Conservation (phyloP, 169 alveolate species). For the Eimeria acervulina region DNA sequence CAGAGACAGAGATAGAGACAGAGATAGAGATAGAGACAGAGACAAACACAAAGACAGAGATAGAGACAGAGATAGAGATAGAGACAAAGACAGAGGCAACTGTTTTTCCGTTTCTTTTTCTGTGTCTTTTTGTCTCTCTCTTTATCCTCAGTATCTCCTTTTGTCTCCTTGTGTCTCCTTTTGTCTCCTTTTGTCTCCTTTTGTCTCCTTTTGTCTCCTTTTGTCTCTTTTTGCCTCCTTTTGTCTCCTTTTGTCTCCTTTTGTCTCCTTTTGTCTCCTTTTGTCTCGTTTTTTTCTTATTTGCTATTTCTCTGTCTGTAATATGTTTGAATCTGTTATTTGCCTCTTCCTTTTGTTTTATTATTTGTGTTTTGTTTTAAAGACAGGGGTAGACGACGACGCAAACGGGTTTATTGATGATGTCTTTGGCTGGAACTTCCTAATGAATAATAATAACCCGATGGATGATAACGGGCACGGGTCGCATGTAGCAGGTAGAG, state of each 20-base stretch:
- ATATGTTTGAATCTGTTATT: too few species aligned
- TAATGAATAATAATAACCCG: conserved; percentile 85
- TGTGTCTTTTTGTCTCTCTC: background rate
- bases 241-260: too few species aligned
- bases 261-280: too few species aligned
- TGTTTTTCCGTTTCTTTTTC: background rate
- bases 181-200: background rate
- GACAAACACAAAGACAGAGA: too few species aligned
- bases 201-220: background rate
- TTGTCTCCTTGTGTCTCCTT: background rate
- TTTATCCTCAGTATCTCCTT: background rate
- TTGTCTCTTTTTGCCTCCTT: too few species aligned
- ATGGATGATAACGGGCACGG: conserved; percentile 91
- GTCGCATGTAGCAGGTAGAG: conserved; percentile 89
- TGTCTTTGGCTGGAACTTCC: conserved; percentile 88
- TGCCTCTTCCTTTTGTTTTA: too few species aligned
- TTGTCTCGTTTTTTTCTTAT: too few species aligned
- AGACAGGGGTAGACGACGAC: conserved; percentile 87
- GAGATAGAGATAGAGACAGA: too few species aligned
- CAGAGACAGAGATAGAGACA: too few species aligned
- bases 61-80: too few species aligned
- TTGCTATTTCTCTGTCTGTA: too few species aligned
- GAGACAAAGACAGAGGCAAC: background rate
- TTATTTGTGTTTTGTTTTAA: too few species aligned
- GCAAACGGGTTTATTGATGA: conserved; percentile 89